Evolutionary conservation across 768 basidiomycete genomes (phyloP).

Genomic region (Rhizopogon salebrosus): DNA sequence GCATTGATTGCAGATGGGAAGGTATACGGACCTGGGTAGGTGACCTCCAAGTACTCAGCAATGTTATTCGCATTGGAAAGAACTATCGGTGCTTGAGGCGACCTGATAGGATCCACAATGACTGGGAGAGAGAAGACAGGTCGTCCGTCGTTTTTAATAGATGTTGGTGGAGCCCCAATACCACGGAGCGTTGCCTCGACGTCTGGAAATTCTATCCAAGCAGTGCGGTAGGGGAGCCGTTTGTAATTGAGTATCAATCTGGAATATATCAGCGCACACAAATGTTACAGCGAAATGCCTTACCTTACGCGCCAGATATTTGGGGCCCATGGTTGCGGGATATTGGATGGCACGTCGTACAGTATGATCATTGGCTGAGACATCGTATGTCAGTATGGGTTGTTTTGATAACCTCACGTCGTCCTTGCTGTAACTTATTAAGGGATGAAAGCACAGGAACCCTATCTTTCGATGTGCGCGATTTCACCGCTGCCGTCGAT

Average conservation of each 20-base stretch:
- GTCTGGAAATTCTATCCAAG: slow-evolving; percentile 67
- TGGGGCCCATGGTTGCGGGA: slow-evolving; percentile 69
- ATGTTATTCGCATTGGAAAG: slow-evolving; percentile 59
- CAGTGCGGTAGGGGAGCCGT: slow-evolving; percentile 61
- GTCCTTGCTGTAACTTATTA: slow-evolving; percentile 9
- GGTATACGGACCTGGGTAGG: slow-evolving; percentile 38
- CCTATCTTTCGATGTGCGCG: background rate
- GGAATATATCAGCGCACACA: background rate
- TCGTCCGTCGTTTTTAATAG: slow-evolving; percentile 48
- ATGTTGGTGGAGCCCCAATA: slow-evolving; percentile 56
- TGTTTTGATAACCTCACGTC: background rate
- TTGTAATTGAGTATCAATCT: slow-evolving; percentile 79
- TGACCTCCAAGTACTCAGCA: slow-evolving; percentile 65
- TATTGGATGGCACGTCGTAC: slow-evolving; percentile 60
- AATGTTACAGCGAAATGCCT: slow-evolving; percentile 2
- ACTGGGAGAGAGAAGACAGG: slow-evolving; percentile 68
- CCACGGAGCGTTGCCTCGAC: slow-evolving; percentile 55
- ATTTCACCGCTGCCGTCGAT: background rate
- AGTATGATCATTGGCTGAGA: slow-evolving; percentile 52
- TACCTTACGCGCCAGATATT: slow-evolving; percentile 72
- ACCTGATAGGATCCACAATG: slow-evolving; percentile 53
- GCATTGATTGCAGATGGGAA: background rate
- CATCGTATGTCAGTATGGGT: slow-evolving; percentile 20
- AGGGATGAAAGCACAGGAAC: background rate
- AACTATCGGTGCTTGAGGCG: slow-evolving; percentile 41